Base-by-base conservation (phyloP, 2,329 filamentous ascomycete species). In the Pseudogymnoascus sp. region DNA sequence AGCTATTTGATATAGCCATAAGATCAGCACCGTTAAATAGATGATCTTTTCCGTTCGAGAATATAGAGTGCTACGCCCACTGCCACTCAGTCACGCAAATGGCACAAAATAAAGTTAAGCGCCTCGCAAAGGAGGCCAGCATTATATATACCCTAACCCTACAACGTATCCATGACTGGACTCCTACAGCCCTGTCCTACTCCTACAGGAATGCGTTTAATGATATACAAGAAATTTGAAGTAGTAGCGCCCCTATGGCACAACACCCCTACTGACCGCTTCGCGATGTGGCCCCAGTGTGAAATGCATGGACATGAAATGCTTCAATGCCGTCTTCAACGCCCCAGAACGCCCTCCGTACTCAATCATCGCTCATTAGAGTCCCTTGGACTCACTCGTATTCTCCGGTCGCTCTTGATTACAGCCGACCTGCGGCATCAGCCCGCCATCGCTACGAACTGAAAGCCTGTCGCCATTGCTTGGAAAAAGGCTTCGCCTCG, bases 401-500 rank as follows among this genome's bases (percentile, higher is more conserved):
- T 56, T 28, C 50, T 33, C 50, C 28, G 50, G 50, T 56, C 28
- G 50, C 46, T 56, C 50, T 56, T 19, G 28, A 22, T 33, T 33
- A 56, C 28, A 33, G 50, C 50, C 50, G 50, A 56, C 50, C 50
- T 56, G 50, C 50, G 28, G 50, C 50, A 22, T 35, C 28, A 19
- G 28, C 10, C 50, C 50, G 28, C n/a, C 50, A 19, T 56, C 50
- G 11, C 50, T 56, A 56, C 50, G 28, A 56, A 19, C 50, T 33
- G 50, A 56, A 56, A 56, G 50, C 50, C 6, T 56, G n/a, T 56
- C 66, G 67, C 73, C 73, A 75, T 67, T 73, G 70, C 40, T 69
- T 72, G 26, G 69, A 71, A 56, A 70, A 75, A 22, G 68, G 69
- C 43, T 71, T 70, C 28, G 93, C 86, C 73, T 93, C 89, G 61